Base-by-base conservation (phyloP, 2,329 filamentous ascomycete species). In the Tolypocladium nubicola region DNA sequence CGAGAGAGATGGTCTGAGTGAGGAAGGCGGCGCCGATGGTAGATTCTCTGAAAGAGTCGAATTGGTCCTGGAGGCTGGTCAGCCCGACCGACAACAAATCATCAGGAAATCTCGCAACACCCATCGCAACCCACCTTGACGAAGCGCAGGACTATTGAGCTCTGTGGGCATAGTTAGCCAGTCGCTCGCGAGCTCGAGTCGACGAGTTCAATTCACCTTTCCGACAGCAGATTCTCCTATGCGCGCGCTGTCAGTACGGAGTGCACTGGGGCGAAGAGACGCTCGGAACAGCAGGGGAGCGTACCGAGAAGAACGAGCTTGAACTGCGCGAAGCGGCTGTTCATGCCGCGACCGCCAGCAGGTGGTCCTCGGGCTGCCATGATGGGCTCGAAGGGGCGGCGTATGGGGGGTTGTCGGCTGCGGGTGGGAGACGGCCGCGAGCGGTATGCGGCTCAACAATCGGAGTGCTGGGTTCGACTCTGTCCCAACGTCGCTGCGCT, bases 21-120 rank as follows among this genome's bases (percentile, higher is more conserved):
- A 99, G 84, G 82, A 99, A 99, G 65, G 95, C 95, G 67, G 95
- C 94, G 75, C 94, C 93, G 76, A 97, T 97, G 61, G 93, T 97
- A 57, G 92, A 96, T 85, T 97, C 93, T 76, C 92, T 86, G 79
- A 97, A 97, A 55, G 81, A 84, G 80, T 99, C 94, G 76, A 99
- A 99, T 90, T 97, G 94, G 76, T 99, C 93, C 91, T 96, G 68
- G 35, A 35, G 33, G 16, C 3, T 21, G 47, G 57, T 64, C 55
- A 65, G 61, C 55, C 58, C 35, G 26, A 5, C 26, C 13, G 47
- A 35, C 19, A 21, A 50, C 30, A 50, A 35, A 11, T 21, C 10
- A 52, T 4, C 8, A 21, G 19, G 30, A 35, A 21, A 19, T 11
- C 26, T 3, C 11, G 23, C 43, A 47, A 47, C 43, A 19, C 13